Base-by-base conservation (phyloP, 768 basidiomycete genomes). In the Trametes cinnabarina region DNA sequence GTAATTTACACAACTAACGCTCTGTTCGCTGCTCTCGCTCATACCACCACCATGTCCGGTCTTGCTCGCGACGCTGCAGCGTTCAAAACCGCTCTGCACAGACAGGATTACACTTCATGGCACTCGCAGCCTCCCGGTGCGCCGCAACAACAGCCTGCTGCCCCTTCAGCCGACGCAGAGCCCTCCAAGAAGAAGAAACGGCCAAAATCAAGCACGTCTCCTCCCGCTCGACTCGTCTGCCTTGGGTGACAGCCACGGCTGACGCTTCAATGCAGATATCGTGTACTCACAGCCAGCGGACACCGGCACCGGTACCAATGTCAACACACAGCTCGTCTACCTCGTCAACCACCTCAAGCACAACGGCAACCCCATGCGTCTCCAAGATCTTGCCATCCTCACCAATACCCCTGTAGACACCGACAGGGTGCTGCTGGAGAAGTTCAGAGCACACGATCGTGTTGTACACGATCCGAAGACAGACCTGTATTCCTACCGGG, bases 281-380 rank as follows among this genome's bases (percentile, higher is more conserved):
- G 88, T 91, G 15, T 92, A 86, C 70, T 91, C 92, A 12, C 92
- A 94, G 70, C 91, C 93, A 15, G 86, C 87, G n/a, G 86, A 93
- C 68, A 91, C 88, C 1, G 89, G 89, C 5, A 83, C 85, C 15
- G 91, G 91, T 10, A 80, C 74, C 51, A 90, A 95, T 76, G 78
- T 90, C 58, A 92, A 92, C 65, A 95, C 93, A 0, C 92, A 94
- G 71, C 79, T 95, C 28, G 85, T 93, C 2, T 92, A 92, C 67
- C 88, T 88, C 6, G 85, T 95, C 23, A 85, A 85, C 62, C 81
- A 87, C 71, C 81, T 95, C 58, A 94, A 90, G 77, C 90, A 89
- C 84, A 68, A 48, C 28, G 68, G 68, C 39, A 71, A 69, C 58
- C 94, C 93, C 11, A 92, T 92, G 81, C 86, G 93, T 3, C 74